Evolutionary conservation across 1,139 yeast genomes (phyloP), one percentile per base, ranked within the genome.

Genomic region (Geotrichum siamense): DNA sequence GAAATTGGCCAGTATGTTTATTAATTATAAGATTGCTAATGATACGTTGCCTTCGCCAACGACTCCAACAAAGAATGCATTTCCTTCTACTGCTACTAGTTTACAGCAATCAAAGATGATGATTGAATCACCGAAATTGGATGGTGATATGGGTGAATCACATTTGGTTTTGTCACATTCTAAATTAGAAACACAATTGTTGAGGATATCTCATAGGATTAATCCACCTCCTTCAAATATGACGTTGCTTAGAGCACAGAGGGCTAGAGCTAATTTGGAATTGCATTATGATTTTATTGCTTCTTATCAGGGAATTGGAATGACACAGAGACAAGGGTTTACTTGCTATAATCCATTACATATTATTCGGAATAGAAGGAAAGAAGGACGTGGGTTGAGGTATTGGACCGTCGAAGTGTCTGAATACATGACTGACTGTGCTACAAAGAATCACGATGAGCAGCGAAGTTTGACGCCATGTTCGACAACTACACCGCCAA

Each of bases 341-440:
- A 22, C 23, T n/a, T 16, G 75, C 2, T 86, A 81, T 63, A 86
- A 86, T 57, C 96, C 96, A 1, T 65, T 86, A 38, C 95, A 84
- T 58, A 73, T 79, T 16, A 75, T 86, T 29, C 66, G 96, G 49
- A 82, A 86, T 60, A 68, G 96, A 45, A 69, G 70, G 48, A 9
- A 60, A 74, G 51, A 74, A 71, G 52, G 65, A 72, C 53, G 59
- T 58, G 44, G 31, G 29, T 30, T 12, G 20, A 30, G 48, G 49
- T 26, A 61, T 64, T 16, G 58, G 62, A 33, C 54, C 51, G 45
- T 55, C 47, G 56, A 32, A 50, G 56, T 31, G 44, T 56, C 39
- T 51, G 57, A 44, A 52, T 57, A 13, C 59, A 63, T 19, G 39
- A 57, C 17, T 50, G 63, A 36, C 62, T 61, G 12, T 17, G 21